These are phyloP conservation scores for Pugionium cornutum DNA, from an alignment of 345 rosid genomes.

Conservation along the genomic window DNA sequence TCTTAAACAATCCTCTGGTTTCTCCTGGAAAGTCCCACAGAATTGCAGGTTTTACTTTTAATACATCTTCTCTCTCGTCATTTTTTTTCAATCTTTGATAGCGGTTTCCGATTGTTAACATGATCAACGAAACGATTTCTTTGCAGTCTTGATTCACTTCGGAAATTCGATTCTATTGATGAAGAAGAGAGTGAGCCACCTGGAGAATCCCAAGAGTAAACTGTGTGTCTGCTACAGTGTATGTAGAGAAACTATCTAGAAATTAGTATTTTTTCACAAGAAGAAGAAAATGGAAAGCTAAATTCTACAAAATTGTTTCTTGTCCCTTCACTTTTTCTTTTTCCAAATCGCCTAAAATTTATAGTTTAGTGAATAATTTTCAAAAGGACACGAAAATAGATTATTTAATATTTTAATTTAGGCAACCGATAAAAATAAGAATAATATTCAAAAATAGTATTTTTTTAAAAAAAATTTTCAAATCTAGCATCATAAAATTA, in stretches of 20 bases:
- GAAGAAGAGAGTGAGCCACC: conserved; percentile 26
- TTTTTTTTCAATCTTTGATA: not conserved
- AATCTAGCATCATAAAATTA: too few species aligned
- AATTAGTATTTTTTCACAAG: not conserved
- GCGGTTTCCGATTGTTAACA: too few species aligned
- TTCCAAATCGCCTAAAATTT: too few species aligned
- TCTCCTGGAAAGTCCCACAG: conserved; percentile 73
- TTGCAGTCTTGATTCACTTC: conserved; percentile 56
- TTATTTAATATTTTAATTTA: too few species aligned
- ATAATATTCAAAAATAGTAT: too few species aligned
- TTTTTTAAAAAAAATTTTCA: too few species aligned
- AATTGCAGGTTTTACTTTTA: conserved; percentile 64
- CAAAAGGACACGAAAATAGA: too few species aligned
- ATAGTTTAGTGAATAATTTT: too few species aligned
- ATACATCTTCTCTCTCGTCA: not conserved
- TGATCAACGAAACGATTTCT: not conserved
- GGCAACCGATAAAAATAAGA: too few species aligned
- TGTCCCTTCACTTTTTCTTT: too few species aligned
- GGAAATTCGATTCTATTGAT: conserved; percentile 25
- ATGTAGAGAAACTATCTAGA: too few species aligned
- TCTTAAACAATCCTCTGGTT: conserved; percentile 45
- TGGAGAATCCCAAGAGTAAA: conserved; percentile 32
- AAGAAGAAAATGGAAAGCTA: conserved; percentile 16
- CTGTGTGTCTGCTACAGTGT: conserved; percentile 18
- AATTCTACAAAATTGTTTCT: conserved; percentile 16